These are phyloP conservation scores for Sugiyamaella grinbergsii DNA, from an alignment of 1,139 yeast genomes.

Conservation along the genomic window DNA sequence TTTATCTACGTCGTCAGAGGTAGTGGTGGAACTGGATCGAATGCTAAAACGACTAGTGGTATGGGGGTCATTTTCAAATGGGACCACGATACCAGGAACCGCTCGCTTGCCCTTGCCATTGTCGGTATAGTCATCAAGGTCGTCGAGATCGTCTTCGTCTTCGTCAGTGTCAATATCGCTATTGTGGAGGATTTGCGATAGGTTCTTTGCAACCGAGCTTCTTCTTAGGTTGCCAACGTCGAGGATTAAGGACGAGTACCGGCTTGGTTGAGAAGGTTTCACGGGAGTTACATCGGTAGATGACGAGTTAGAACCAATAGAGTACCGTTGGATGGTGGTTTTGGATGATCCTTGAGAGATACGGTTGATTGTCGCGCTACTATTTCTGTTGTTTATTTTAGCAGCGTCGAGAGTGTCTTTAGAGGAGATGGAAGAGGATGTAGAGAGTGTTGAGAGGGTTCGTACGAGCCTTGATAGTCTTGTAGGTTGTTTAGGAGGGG, in stretches of 20 bases:
- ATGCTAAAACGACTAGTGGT: background rate
- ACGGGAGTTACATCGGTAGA: slow-evolving; percentile 6
- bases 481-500: background rate
- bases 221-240: slow-evolving; percentile 20
- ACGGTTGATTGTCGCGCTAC: slow-evolving; percentile 28
- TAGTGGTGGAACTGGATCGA: background rate
- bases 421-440: slow-evolving; percentile 29
- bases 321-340: slow-evolving; percentile 32
- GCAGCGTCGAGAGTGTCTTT: slow-evolving; percentile 29
- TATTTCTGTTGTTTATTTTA: slow-evolving; percentile 5
- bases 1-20: slow-evolving; percentile 7
- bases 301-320: slow-evolving; percentile 27
- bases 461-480: slow-evolving; percentile 27
- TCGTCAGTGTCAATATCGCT: slow-evolving; percentile 17
- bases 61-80: slow-evolving; percentile 11
- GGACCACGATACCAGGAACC: slow-evolving; percentile 19
- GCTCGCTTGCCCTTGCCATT: slow-evolving; percentile 4
- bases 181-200: slow-evolving; percentile 13
- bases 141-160: slow-evolving; percentile 6
- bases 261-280: slow-evolving; percentile 6
- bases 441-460: slow-evolving; percentile 30
- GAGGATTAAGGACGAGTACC: slow-evolving; percentile 4
- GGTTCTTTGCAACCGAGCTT: slow-evolving; percentile 21
- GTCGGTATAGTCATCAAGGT: slow-evolving; percentile 11
- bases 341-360: slow-evolving; percentile 32